Evolutionary conservation across 2,329 filamentous ascomycete genomes (phyloP).

Genomic region (Dactylellina drechsleri): DNA sequence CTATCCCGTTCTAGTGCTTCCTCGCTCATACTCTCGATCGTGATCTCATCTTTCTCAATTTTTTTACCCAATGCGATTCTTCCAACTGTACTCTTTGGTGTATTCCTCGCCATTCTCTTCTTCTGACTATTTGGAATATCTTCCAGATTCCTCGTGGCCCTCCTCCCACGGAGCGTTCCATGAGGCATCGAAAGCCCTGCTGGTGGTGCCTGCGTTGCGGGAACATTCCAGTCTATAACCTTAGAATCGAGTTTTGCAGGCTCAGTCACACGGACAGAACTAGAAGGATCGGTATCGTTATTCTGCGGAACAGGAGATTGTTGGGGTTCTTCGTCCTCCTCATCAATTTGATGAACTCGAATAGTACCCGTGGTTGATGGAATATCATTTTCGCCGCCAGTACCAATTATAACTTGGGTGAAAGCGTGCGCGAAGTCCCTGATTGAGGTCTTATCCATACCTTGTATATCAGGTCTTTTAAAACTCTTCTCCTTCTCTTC

Average conservation of each 20-base stretch:
- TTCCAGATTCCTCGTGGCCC: constrained; percentile 7
- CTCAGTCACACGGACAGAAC: too few species aligned
- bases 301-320: background rate
- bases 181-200: background rate
- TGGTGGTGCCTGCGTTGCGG: background rate
- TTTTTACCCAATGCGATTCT: constrained; percentile 13
- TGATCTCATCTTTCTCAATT: background rate
- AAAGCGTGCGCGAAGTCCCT: constrained; percentile 50
- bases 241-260: background rate
- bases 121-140: constrained; percentile 30
- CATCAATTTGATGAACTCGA: constrained; percentile 39
- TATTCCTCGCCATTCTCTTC: constrained; percentile 48
- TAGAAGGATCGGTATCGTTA: background rate
- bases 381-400: background rate
- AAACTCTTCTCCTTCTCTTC: background rate
- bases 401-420: constrained; percentile 28
- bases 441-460: constrained; percentile 31
- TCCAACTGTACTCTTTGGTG: constrained; percentile 34
- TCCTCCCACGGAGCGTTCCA: constrained; percentile 24
- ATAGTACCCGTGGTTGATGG: constrained; percentile 26
- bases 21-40: too few species aligned
- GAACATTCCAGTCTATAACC: constrained; percentile 5
- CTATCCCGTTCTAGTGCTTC: background rate
- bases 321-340: constrained; percentile 9
- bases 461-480: background rate